Percentiles rank a stretch among this genome's conserved stretches.
phyloP scores from a whole-genome alignment of 1,284 basidiomycete genomes.

The Rhodofomes roseus region DNA sequence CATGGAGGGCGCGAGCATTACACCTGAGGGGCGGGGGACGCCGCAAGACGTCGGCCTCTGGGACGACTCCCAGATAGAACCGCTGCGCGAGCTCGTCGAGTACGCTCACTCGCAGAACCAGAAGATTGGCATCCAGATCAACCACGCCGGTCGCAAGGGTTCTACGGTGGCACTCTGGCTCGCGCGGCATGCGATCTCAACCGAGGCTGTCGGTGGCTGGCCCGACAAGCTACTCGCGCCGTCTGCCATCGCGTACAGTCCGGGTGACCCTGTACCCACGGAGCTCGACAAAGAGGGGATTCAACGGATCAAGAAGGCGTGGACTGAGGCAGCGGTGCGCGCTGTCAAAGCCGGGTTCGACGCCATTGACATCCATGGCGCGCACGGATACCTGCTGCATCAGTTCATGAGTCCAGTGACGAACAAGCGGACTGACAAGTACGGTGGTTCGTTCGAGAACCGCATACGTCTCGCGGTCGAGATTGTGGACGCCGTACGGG shows the following conservation, averaged over 20 bases:
- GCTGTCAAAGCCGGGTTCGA: conserved; percentile 40
- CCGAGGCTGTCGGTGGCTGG: conserved; percentile 54
- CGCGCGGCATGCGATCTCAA: conserved; percentile 29
- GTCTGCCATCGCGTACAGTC: conserved; percentile 48
- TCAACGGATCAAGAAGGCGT: conserved; percentile 42
- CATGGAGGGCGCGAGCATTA: conserved; percentile 66
- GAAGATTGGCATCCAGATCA: conserved; percentile 71
- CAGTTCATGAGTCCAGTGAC: conserved; percentile 42
- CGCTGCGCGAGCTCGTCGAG: conserved; percentile 61
- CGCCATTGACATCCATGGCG: conserved; percentile 57
- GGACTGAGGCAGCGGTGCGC: conserved; percentile 41
- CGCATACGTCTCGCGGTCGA: conserved; percentile 46
- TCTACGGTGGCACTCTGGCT: conserved; percentile 63
- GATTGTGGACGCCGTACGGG: conserved; percentile 37
- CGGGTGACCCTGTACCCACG: conserved; percentile 45
- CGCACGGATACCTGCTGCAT: conserved; percentile 45
- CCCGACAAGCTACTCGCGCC: conserved; percentile 45
- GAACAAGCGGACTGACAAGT: conserved; percentile 51
- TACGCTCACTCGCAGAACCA: conserved; percentile 61
- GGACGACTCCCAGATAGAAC: conserved; percentile 65
- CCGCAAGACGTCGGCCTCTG: conserved; percentile 72
- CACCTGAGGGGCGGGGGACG: conserved; percentile 75
- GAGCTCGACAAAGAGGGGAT: conserved; percentile 49
- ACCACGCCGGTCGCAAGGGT: conserved; percentile 75
- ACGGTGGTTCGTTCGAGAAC: conserved; percentile 54